phyloP scores from a whole-genome alignment of 306 rosid genomes.

The Amphicarpaea edgeworthii region DNA sequence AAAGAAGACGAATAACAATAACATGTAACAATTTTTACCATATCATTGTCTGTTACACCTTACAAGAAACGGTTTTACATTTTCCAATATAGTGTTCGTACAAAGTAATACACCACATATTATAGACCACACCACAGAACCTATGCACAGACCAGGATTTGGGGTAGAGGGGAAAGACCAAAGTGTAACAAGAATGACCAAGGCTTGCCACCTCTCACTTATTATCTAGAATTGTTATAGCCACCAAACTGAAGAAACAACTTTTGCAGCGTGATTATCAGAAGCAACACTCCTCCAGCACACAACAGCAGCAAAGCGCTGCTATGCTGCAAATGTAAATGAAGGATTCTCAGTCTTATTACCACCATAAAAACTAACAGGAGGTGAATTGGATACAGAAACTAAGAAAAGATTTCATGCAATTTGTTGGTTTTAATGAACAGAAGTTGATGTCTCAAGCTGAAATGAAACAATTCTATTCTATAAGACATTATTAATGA shows the following conservation, averaged over 20 bases:
- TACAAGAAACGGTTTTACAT: constrained; percentile 33
- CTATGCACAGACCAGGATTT: constrained; percentile 17
- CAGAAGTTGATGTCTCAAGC: neutral
- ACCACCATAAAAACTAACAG: constrained; percentile 11
- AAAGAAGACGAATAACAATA: neutral
- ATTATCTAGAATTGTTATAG: constrained; percentile 16
- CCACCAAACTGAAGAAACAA: constrained; percentile 31
- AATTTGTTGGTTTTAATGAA: neutral
- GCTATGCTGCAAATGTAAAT: constrained; percentile 67
- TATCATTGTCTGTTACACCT: constrained; percentile 1
- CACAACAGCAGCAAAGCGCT: constrained; percentile 91
- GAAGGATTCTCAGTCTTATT: constrained; percentile 15
- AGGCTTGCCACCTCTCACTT: constrained; percentile 20
- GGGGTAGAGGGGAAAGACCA: neutral
- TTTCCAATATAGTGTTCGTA: neutral
- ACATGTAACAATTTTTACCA: constrained; percentile 1
- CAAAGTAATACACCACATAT: constrained; percentile 20
- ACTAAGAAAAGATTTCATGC: constrained; percentile 27
- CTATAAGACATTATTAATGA: neutral
- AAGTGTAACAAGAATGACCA: constrained; percentile 2
- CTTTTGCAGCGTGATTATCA: constrained; percentile 34
- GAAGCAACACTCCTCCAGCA: constrained; percentile 82
- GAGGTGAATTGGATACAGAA: neutral
- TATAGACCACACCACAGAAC: constrained; percentile 33
- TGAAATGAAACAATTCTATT: constrained; percentile 35